These are phyloP conservation scores for Prunus mira DNA, from an alignment of 306 rosid species.

Conservation along the genomic window DNA sequence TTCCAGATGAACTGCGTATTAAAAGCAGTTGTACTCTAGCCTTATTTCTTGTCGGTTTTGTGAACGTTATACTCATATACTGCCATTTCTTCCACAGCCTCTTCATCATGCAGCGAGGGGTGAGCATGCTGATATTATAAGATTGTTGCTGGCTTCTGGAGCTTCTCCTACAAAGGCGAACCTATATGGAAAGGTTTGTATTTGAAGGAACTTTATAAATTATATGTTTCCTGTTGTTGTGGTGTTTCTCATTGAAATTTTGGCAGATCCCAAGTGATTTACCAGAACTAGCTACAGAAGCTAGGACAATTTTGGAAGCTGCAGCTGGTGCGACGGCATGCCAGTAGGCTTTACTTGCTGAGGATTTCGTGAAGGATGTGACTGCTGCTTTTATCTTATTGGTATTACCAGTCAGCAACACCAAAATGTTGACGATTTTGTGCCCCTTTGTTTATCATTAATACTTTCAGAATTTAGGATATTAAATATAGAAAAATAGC, in stretches of 20 bases:
- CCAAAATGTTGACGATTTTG: neutral
- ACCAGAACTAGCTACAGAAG: constrained; percentile 66
- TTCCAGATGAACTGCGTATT: neutral
- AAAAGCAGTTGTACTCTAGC: neutral
- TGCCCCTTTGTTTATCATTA: neutral
- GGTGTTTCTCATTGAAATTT: constrained; percentile 10
- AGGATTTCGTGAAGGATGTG: neutral
- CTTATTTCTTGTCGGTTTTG: neutral
- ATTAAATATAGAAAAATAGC: neutral
- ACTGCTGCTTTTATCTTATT: neutral
- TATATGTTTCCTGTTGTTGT: neutral
- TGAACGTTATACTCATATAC: constrained; percentile 4
- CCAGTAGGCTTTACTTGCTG: constrained; percentile 27
- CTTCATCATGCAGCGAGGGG: constrained; percentile 97
- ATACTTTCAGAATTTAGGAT: neutral
- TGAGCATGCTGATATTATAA: constrained; percentile 65
- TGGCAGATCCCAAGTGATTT: constrained; percentile 65
- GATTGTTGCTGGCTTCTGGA: constrained; percentile 59
- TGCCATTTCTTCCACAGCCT: constrained; percentile 53
- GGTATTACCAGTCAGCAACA: neutral
- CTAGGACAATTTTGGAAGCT: constrained; percentile 60
- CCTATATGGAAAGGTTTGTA: constrained; percentile 66
- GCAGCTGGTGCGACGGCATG: constrained; percentile 31
- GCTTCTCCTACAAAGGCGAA: constrained; percentile 60
- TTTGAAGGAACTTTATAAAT: neutral